Conservation (phyloP, 169 alveolate genomes). For the Eimeria sp. region DNA sequence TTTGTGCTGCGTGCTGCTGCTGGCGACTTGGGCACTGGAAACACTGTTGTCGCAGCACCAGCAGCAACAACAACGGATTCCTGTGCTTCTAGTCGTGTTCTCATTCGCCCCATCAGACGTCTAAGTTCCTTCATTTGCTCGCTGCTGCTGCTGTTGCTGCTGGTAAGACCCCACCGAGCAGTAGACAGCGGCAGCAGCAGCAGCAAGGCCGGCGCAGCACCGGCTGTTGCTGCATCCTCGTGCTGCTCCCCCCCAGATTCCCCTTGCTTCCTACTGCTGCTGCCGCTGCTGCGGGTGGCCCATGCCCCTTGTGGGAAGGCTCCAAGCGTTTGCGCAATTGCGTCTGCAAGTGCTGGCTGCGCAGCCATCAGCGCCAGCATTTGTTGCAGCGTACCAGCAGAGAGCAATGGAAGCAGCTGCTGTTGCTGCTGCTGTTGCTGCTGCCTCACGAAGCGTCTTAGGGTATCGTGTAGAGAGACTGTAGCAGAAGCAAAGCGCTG, state of each 20-base stretch:
- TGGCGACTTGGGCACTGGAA: neutral
- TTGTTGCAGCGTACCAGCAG: constrained; percentile 46
- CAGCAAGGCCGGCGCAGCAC: neutral
- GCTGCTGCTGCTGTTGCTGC: constrained; percentile 27
- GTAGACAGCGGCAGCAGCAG: neutral
- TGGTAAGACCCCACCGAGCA: constrained; percentile 35
- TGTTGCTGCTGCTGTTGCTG: neutral
- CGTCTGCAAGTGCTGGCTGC: constrained; percentile 30
- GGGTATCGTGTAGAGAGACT: neutral
- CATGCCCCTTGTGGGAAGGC: constrained; percentile 44
- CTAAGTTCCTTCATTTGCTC: neutral
- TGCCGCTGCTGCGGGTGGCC: constrained; percentile 12
- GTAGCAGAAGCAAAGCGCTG: neutral
- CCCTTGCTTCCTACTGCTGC: neutral
- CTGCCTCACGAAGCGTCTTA: neutral
- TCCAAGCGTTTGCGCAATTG: constrained; percentile 20
- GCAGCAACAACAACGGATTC: neutral
- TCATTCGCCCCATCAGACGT: neutral
- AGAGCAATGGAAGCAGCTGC: constrained; percentile 20
- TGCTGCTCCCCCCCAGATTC: neutral
- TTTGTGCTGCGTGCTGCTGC: neutral
- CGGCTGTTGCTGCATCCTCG: neutral
- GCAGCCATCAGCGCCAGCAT: neutral
- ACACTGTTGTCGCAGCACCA: constrained; percentile 10
- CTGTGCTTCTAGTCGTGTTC: neutral